These are phyloP conservation scores for Clavispora santaluciae DNA, from an alignment of 805 yeast species.

Conservation along the genomic window DNA sequence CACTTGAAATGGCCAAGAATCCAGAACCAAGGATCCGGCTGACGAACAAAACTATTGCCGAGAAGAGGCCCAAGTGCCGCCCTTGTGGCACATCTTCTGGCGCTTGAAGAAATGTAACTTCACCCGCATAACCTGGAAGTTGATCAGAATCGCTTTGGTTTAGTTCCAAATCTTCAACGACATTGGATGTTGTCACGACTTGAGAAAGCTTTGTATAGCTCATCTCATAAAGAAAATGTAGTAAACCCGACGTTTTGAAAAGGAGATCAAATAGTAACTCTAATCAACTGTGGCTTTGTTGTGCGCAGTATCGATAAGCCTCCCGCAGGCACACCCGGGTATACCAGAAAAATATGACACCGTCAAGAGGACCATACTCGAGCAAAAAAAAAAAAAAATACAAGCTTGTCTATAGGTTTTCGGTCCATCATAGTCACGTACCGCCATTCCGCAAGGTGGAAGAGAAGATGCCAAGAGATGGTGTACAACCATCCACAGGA, in stretches of 20 bases:
- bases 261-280: background rate
- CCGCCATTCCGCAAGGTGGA: no score
- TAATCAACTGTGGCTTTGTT: background rate
- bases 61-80: conserved; percentile 64
- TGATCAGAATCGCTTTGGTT: background rate
- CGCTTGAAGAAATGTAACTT: conserved; percentile 21
- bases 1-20: conserved; percentile 67
- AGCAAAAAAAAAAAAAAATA: no score
- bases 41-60: conserved; percentile 59
- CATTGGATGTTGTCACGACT: conserved; percentile 1
- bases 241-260: background rate
- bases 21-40: conserved; percentile 76
- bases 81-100: conserved; percentile 65
- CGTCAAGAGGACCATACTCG: no score
- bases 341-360: no score
- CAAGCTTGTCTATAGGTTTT: no score
- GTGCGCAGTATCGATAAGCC: background rate
- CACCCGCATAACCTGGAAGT: conserved; percentile 1
- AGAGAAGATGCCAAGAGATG: no score
- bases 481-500: no score
- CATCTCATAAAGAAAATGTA: conserved; percentile 3
- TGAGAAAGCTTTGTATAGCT: conserved; percentile 7
- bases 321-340: background rate
- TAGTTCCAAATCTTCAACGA: conserved; percentile 6
- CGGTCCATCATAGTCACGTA: no score